Evolutionary conservation across 2,329 filamentous ascomycete genomes (phyloP).

Genomic region (Sporothrix globosa): DNA sequence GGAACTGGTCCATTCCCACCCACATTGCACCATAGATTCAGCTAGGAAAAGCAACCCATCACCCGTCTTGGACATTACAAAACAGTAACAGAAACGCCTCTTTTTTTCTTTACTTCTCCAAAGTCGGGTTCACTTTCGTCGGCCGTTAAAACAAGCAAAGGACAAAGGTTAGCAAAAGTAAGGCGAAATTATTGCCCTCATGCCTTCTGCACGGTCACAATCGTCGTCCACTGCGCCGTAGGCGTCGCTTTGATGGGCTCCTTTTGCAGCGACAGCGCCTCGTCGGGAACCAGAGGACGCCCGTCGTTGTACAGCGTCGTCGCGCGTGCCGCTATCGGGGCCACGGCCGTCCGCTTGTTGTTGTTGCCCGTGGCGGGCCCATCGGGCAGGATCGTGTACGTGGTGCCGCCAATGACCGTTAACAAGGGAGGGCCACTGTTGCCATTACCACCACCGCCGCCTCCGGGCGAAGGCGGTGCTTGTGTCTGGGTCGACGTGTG

Average conservation of each 20-base stretch:
- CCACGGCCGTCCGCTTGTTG: slow-evolving; percentile 19
- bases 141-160: background rate
- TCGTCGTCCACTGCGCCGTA: slow-evolving; percentile 27
- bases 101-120: background rate
- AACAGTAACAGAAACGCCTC: background rate
- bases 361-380: slow-evolving; percentile 21
- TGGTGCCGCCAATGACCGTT: slow-evolving; percentile 28
- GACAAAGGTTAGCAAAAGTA: no score
- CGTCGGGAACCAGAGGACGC: background rate
- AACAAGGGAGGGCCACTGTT: background rate
- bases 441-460: background rate
- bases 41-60: background rate
- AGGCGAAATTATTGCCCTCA: background rate
- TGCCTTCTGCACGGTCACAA: slow-evolving; percentile 19
- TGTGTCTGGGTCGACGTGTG: slow-evolving; percentile 9
- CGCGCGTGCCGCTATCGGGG: background rate
- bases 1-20: background rate
- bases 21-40: background rate
- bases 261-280: background rate
- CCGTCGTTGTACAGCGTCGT: slow-evolving; percentile 21
- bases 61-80: background rate
- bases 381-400: slow-evolving; percentile 28
- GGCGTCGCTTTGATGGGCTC: background rate
- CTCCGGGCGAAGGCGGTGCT: background rate
- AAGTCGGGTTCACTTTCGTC: background rate